These are phyloP conservation scores for Blastobotrys attinorum DNA, from an alignment of 805 yeast genomes.

Conservation along the genomic window DNA sequence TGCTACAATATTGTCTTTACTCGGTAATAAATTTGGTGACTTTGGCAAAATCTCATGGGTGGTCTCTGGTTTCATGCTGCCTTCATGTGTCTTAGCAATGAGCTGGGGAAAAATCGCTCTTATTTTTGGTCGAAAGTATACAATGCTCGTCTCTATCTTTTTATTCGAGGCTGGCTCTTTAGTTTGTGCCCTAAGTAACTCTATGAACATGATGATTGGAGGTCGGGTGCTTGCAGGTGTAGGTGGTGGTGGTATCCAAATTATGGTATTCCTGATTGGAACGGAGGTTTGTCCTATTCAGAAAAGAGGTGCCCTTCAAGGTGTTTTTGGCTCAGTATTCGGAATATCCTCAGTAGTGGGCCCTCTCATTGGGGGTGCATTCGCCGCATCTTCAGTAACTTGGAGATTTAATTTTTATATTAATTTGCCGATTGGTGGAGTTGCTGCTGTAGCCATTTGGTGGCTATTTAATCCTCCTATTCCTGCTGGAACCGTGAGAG, in stretches of 20 bases:
- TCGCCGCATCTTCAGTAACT: conserved; percentile 34
- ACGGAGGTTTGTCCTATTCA: conserved; percentile 72
- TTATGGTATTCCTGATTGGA: conserved; percentile 65
- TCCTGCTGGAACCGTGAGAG: conserved; percentile 36
- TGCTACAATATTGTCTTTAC: conserved; percentile 43
- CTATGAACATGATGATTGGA: conserved; percentile 54
- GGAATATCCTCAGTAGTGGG: conserved; percentile 39
- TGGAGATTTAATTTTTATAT: conserved; percentile 53
- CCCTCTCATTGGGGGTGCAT: conserved; percentile 49
- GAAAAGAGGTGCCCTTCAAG: conserved; percentile 74
- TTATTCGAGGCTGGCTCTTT: conserved; percentile 37
- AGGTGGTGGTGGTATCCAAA: conserved; percentile 82
- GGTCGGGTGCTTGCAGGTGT: conserved; percentile 78
- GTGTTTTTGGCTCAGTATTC: conserved; percentile 38
- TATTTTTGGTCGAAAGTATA: conserved; percentile 32
- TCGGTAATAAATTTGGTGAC: conserved; percentile 44
- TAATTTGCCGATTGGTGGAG: conserved; percentile 36
- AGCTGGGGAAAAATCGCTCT: conserved; percentile 57
- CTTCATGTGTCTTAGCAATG: conserved; percentile 58
- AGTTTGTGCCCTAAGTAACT: conserved; percentile 34
- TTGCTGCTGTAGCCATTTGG: conserved; percentile 23
- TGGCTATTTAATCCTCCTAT: conserved; percentile 25
- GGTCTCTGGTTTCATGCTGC: conserved; percentile 53
- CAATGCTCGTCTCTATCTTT: conserved; percentile 32
- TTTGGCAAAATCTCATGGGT: conserved; percentile 46